Conservation (phyloP, 208 protist genomes). For the Wallacemonas sp. region DNA sequence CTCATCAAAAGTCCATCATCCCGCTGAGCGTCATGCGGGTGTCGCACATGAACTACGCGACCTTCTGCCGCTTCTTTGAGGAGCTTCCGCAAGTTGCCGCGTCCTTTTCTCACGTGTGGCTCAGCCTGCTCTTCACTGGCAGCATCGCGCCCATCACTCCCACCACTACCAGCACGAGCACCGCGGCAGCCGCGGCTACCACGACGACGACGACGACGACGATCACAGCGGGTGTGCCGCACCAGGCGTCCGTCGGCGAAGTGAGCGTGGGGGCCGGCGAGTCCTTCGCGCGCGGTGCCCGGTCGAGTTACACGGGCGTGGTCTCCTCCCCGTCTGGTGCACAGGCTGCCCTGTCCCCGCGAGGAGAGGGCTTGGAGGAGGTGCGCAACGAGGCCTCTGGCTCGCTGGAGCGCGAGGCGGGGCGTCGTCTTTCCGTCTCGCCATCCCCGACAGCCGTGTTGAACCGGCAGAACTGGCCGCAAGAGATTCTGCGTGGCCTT, state of each 20-base stretch:
- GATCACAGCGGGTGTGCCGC: too few relatives aligned
- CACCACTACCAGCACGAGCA: not conserved
- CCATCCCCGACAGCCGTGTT: not conserved
- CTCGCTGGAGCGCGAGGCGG: not conserved
- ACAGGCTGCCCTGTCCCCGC: not conserved
- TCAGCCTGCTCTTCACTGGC: constrained; percentile 47
- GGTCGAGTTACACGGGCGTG: not conserved
- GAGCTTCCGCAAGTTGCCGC: constrained; percentile 58
- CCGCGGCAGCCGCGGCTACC: not conserved
- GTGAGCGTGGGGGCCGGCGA: not conserved
- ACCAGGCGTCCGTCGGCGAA: not conserved
- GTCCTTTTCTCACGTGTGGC: constrained; percentile 75
- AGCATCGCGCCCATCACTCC: not conserved
- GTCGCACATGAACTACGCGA: constrained; percentile 61
- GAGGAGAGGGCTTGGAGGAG: not conserved
- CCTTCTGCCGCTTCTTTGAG: constrained; percentile 77
- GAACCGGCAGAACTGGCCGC: constrained; percentile 3
- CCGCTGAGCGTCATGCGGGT: constrained; percentile 66
- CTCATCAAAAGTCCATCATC: constrained; percentile 70
- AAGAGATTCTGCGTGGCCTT: not conserved
- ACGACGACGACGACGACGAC: too few relatives aligned
- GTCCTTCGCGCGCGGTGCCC: not conserved
- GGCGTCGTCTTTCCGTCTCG: not conserved
- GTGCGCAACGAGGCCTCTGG: not conserved
- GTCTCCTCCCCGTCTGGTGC: too few relatives aligned